Conservation (phyloP, 305 asterid species). For the Monarda citriodora region DNA sequence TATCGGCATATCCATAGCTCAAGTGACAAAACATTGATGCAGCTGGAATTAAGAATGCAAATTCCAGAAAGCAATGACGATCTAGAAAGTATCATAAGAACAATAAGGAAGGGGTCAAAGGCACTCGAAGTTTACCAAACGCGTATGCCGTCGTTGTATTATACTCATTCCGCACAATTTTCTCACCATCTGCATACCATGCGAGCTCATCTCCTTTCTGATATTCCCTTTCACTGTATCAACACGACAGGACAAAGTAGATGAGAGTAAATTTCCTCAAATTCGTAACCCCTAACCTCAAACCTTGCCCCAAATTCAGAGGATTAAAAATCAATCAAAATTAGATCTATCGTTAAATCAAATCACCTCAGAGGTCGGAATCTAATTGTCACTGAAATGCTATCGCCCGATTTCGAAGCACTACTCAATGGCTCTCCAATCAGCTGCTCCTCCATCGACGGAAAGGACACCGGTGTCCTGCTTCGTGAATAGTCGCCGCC, state of each 20-base stretch:
- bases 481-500: conserved; percentile 26
- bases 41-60: conserved; percentile 15
- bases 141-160: conserved; percentile 85
- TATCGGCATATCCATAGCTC: conserved; percentile 14
- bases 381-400: conserved; percentile 88
- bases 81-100: conserved; percentile 7
- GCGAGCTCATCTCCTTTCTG: conserved; percentile 92
- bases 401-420: conserved; percentile 82
- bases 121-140: conserved; percentile 52
- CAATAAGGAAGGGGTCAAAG: background rate
- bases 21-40: conserved; percentile 17
- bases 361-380: conserved; percentile 90
- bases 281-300: conserved; percentile 34
- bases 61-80: conserved; percentile 7
- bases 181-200: conserved; percentile 95
- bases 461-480: conserved; percentile 69
- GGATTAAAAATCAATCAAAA: conserved; percentile 28
- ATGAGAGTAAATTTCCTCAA: conserved; percentile 22
- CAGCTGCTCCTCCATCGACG: conserved; percentile 66
- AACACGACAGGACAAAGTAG: conserved; percentile 27
- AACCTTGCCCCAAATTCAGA: conserved; percentile 17
- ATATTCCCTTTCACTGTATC: conserved; percentile 80
- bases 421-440: conserved; percentile 53
- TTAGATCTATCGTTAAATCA: conserved; percentile 45
- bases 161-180: conserved; percentile 78